These are phyloP conservation scores for Conticribra guillardii DNA, from an alignment of 108 stramenopile genomes.

Conservation along the genomic window DNA sequence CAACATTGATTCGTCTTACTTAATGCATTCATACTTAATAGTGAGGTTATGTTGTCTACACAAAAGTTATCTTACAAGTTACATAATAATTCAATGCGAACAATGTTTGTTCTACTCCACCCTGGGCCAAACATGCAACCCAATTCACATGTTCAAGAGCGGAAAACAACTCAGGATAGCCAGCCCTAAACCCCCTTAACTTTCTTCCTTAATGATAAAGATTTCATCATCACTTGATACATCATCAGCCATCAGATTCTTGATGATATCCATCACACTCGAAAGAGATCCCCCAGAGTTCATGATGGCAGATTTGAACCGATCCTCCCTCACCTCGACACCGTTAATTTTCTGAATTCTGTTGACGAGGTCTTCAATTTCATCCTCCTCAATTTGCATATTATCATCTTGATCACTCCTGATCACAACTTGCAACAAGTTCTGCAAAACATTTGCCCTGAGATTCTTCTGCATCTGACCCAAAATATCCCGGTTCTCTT, in stretches of 20 bases:
- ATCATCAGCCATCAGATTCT: slow-evolving; percentile 65
- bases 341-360: slow-evolving; percentile 66
- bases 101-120: no score
- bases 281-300: slow-evolving; percentile 46
- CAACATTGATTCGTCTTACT: no score
- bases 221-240: slow-evolving; percentile 52
- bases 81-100: no score
- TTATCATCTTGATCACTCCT: slow-evolving; percentile 62
- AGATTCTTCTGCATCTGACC: slow-evolving; percentile 64
- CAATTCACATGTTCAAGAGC: no score
- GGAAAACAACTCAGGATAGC: no score
- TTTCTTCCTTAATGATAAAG: slow-evolving; percentile 56
- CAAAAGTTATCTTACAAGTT: no score
- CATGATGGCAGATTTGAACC: slow-evolving; percentile 54
- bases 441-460: slow-evolving; percentile 68
- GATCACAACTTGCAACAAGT: slow-evolving; percentile 68
- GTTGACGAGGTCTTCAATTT: slow-evolving; percentile 56
- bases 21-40: no score
- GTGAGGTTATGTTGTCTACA: no score
- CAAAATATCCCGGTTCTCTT: slow-evolving; percentile 66
- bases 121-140: no score
- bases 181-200: no score
- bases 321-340: slow-evolving; percentile 60
- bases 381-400: slow-evolving; percentile 61
- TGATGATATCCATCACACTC: slow-evolving; percentile 72